phyloP scores from a whole-genome alignment of 2,329 filamentous ascomycete genomes.

The Plenodomus tracheiphilus region DNA sequence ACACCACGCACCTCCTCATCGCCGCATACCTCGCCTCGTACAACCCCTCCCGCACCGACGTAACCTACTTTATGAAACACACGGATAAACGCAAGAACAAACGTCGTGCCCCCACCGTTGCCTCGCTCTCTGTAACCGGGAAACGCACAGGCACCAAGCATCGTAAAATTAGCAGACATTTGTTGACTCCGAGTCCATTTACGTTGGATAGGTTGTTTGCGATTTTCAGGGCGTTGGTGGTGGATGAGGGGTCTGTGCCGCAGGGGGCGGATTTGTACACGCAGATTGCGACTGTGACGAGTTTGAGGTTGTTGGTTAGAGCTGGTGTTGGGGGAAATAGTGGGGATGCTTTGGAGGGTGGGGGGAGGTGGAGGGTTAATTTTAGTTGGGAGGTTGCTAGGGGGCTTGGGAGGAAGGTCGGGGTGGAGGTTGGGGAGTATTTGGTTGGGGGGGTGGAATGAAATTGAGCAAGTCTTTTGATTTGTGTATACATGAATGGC shows the following conservation, averaged over 20 bases:
- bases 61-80: slow-evolving; percentile 74
- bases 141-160: slow-evolving; percentile 52
- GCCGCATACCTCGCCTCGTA: slow-evolving; percentile 81
- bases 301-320: slow-evolving; percentile 66
- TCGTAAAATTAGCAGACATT: slow-evolving; percentile 74
- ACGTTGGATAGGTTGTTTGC: slow-evolving; percentile 77
- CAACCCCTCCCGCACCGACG: slow-evolving; percentile 74
- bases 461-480: neutral
- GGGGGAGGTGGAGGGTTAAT: slow-evolving; percentile 76
- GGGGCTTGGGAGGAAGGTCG: slow-evolving; percentile 70
- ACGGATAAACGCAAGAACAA: slow-evolving; percentile 55
- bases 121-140: slow-evolving; percentile 10
- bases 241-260: slow-evolving; percentile 50
- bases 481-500: neutral
- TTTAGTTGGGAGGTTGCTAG: slow-evolving; percentile 77
- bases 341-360: slow-evolving; percentile 67
- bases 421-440: slow-evolving; percentile 77
- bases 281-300: slow-evolving; percentile 71
- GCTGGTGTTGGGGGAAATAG: slow-evolving; percentile 62
- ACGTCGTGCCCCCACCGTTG: slow-evolving; percentile 42
- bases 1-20: slow-evolving; percentile 72
- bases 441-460: slow-evolving; percentile 42
- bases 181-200: slow-evolving; percentile 77
- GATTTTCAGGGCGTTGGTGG: slow-evolving; percentile 71
- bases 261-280: slow-evolving; percentile 54